Percentiles rank a stretch among this genome's conserved stretches.
Evolutionary conservation across 1,284 basidiomycete genomes (phyloP).

Genomic region (Boletus mariae): DNA sequence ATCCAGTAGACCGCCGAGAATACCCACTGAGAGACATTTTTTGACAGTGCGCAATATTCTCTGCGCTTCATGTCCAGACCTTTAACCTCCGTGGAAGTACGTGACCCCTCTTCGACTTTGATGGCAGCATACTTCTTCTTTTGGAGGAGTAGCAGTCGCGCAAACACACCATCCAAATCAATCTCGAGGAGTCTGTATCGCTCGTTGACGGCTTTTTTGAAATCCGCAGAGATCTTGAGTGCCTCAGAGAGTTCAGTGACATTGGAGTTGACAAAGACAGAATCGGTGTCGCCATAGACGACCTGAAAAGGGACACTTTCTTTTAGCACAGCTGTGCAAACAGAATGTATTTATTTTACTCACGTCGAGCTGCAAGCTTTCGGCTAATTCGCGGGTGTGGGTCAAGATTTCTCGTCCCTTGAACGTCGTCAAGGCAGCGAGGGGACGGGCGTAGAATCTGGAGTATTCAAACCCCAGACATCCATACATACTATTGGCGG

Average conservation of each 20-base stretch:
- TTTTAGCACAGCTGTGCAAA: background rate
- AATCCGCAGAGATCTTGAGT: slow-evolving; percentile 85
- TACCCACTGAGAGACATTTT: slow-evolving; percentile 86
- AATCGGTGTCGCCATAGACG: slow-evolving; percentile 98
- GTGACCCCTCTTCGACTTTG: slow-evolving; percentile 80
- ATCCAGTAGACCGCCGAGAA: background rate
- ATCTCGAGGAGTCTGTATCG: slow-evolving; percentile 95
- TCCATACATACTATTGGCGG: slow-evolving; percentile 99
- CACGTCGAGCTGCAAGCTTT: slow-evolving; percentile 86
- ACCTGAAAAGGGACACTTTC: slow-evolving; percentile 51
- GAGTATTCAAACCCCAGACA: slow-evolving; percentile 98
- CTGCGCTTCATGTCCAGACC: slow-evolving; percentile 99
- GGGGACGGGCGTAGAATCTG: slow-evolving; percentile 93
- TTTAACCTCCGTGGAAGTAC: slow-evolving; percentile 86
- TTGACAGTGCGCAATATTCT: slow-evolving; percentile 92
- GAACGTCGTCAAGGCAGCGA: slow-evolving; percentile 95
- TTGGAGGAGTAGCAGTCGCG: slow-evolving; percentile 88
- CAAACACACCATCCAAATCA: slow-evolving; percentile 93
- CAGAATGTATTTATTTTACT: slow-evolving; percentile 23
- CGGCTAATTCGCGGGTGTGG: slow-evolving; percentile 89
- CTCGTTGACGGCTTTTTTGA: slow-evolving; percentile 97
- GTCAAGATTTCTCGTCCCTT: slow-evolving; percentile 98
- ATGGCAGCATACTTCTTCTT: slow-evolving; percentile 99
- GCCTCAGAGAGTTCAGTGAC: slow-evolving; percentile 86
- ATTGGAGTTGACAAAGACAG: slow-evolving; percentile 97